Evolutionary conservation across 78 protist species (phyloP).

Genomic region (Protostelium mycophagum): DNA sequence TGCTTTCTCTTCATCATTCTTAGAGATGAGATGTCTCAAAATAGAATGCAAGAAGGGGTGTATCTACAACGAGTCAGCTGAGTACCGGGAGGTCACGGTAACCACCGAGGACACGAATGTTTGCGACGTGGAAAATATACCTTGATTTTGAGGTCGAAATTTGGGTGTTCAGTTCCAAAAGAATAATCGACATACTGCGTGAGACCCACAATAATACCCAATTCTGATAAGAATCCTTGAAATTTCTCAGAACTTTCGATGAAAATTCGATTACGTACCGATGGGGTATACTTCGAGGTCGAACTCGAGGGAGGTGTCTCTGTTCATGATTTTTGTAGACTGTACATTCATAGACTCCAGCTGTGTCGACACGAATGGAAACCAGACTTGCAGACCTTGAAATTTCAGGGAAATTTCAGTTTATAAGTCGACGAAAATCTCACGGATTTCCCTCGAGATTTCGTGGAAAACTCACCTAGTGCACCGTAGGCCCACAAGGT

Average conservation of each 20-base stretch:
- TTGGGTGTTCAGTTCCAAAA: constrained; percentile 41
- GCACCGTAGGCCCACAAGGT: constrained; percentile 65
- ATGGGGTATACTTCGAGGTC: constrained; percentile 63
- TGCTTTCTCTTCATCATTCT: constrained; percentile 47
- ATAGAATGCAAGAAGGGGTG: constrained; percentile 70
- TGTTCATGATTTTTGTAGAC: constrained; percentile 9
- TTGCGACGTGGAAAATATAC: neutral
- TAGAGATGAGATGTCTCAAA: constrained; percentile 41
- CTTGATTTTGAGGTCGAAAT: constrained; percentile 49
- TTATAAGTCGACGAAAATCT: neutral
- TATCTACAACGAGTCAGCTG: neutral
- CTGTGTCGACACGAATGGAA: constrained; percentile 36
- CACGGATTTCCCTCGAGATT: neutral
- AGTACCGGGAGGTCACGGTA: neutral
- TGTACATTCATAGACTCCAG: constrained; percentile 4
- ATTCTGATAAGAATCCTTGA: constrained; percentile 28
- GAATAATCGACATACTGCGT: constrained; percentile 41
- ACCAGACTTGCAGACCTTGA: constrained; percentile 51
- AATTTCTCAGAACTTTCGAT: neutral
- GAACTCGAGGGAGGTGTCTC: constrained; percentile 32
- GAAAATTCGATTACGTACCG: neutral
- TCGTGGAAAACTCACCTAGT: constrained; percentile 12
- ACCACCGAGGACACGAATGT: neutral
- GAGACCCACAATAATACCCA: constrained; percentile 58
- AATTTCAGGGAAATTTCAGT: no score